Evolutionary conservation across 306 rosid species (phyloP).

Genomic region (Cucurbita ficifolia): DNA sequence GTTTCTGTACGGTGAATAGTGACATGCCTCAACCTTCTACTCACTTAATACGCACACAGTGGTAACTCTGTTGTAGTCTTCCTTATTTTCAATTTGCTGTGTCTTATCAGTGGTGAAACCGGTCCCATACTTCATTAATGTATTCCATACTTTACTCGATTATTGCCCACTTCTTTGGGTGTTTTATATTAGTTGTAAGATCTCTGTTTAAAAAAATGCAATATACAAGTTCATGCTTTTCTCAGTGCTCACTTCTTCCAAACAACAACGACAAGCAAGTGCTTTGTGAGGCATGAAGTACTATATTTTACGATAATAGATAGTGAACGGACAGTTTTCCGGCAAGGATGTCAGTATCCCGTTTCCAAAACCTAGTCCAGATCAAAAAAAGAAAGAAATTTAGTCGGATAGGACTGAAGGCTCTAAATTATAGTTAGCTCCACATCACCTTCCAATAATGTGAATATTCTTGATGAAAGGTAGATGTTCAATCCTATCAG

Average conservation of each 20-base stretch:
- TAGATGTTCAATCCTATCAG: neutral
- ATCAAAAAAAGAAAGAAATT: neutral
- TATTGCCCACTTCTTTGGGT: neutral
- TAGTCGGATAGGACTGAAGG: neutral
- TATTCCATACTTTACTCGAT: neutral
- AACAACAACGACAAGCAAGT: neutral
- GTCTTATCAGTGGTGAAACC: neutral
- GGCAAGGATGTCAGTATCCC: neutral
- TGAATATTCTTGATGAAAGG: neutral
- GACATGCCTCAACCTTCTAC: neutral
- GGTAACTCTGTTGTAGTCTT: neutral
- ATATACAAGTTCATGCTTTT: neutral
- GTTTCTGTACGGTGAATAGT: neutral
- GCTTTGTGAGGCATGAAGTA: neutral
- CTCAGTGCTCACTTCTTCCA: neutral
- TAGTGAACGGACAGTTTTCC: neutral
- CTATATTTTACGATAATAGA: neutral
- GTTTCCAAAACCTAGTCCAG: neutral
- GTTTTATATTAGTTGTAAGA: neutral
- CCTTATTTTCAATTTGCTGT: neutral
- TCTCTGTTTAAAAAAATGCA: neutral
- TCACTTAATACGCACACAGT: neutral
- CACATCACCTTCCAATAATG: neutral
- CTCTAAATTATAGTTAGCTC: neutral
- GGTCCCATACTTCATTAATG: neutral